Base-by-base conservation (phyloP, 2,329 filamentous ascomycete genomes). In the Ophiostoma pallidulum region DNA sequence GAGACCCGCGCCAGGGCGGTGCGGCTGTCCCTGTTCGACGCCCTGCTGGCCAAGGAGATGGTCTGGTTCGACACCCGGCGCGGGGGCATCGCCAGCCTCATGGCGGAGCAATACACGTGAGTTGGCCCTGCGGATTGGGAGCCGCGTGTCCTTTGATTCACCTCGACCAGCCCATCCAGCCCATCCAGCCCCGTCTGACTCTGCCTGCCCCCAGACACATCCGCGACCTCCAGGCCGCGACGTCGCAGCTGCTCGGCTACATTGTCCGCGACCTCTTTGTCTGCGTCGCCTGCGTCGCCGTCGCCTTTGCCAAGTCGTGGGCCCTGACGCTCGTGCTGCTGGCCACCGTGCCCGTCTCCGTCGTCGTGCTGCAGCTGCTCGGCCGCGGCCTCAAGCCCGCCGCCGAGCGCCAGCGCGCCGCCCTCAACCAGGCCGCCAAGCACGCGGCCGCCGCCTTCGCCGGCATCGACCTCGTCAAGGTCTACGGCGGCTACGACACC, bases 391-490 rank as follows among this genome's bases (percentile, higher is more conserved):
- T 92, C 31, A 76, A 83, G 29, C 66, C 74, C 3, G 80, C 80
- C 10, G 81, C 91, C n/a, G 71, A 77, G 52, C 68, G 68, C 2
- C 89, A 96, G 57, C 81, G 84, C 48, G 64, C 65, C 1, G 75
- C 82, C 48, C 73, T 95, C 1, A 77, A 77, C 2, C 67, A 73
- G 41, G 86, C 87, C 0, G 82, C 88, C 0, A 91, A 87, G 58
- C 71, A 80, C 47, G 76, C 81, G 1, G 80, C 78, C 9, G 83
- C 79, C 10, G 80, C 86, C 0, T 74, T 94, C 9, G 70, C 72
- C 1, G 80, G 78, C 3, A 91, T 96, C 33, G 87, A 94, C 51
- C 77, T 86, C 0, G 87, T 97, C 59, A 96, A 96, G 61, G 82
- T 80, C 45, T 90, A 85, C 65, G 90, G 91, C 56, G 86, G 83